Evolutionary conservation across 805 yeast species (phyloP).

Genomic region (Hemisphaericaspora nanyangensis): DNA sequence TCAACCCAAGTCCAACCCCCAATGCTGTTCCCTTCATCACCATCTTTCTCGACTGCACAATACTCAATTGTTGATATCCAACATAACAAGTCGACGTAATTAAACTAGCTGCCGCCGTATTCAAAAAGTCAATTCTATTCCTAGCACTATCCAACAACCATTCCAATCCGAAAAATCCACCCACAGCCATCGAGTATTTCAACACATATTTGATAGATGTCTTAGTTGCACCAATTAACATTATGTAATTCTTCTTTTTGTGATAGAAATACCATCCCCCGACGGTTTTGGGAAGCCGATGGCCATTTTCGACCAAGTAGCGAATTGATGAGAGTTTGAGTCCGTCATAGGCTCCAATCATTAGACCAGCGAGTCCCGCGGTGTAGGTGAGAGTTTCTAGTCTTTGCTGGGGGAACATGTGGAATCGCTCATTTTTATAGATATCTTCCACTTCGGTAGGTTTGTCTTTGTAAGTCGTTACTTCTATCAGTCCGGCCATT

Average conservation of each 20-base stretch:
- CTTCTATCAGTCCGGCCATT: too few relatives aligned
- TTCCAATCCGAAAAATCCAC: constrained; percentile 57
- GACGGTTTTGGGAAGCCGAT: constrained; percentile 68
- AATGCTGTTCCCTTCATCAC: constrained; percentile 51
- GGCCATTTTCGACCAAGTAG: constrained; percentile 77
- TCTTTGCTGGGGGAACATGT: constrained; percentile 45
- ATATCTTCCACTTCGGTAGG: constrained; percentile 1
- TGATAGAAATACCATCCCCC: constrained; percentile 91
- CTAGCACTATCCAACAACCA: constrained; percentile 50
- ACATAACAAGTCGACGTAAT: constrained; percentile 53
- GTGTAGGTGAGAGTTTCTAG: constrained; percentile 37
- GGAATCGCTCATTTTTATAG: constrained; percentile 41
- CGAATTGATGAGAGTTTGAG: constrained; percentile 51
- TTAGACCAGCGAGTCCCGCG: constrained; percentile 38
- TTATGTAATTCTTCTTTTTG: constrained; percentile 74
- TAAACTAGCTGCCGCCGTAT: constrained; percentile 58
- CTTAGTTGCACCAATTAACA: constrained; percentile 52
- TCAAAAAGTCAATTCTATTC: constrained; percentile 56
- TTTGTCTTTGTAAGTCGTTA: background rate
- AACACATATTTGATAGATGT: constrained; percentile 41
- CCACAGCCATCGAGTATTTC: constrained; percentile 39
- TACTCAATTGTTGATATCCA: constrained; percentile 37
- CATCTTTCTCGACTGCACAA: constrained; percentile 39
- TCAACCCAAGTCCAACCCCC: constrained; percentile 59
- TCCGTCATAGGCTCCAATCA: constrained; percentile 60